phyloP scores from a whole-genome alignment of 1,139 yeast genomes.

The Kodamaea arcana region DNA sequence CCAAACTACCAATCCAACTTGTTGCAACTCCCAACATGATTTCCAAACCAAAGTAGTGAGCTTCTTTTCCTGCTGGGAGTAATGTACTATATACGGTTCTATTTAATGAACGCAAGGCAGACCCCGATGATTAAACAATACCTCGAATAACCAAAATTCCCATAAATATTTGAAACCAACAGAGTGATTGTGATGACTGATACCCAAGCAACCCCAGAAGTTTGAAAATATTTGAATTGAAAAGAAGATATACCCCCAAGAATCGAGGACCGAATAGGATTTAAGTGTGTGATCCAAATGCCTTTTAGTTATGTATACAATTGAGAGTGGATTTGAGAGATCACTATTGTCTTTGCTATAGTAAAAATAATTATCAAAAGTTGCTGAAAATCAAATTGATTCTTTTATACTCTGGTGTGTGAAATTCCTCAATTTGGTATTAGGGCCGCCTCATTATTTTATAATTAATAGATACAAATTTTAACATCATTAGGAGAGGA shows the following conservation, averaged over 20 bases:
- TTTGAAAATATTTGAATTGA: slow-evolving; percentile 29
- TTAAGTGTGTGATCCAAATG: no score
- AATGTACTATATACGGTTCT: slow-evolving; percentile 37
- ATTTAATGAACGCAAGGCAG: slow-evolving; percentile 36
- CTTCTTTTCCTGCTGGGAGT: slow-evolving; percentile 42
- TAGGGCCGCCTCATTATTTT: no score
- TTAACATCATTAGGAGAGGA: no score
- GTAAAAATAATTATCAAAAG: no score
- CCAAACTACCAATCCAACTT: slow-evolving; percentile 42
- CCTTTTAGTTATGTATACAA: no score
- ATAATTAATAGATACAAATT: no score
- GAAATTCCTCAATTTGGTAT: no score
- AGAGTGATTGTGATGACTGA: slow-evolving; percentile 15
- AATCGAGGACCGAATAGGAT: no score
- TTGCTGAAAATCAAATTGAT: no score
- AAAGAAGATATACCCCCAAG: slow-evolving; percentile 35
- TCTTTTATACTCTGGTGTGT: no score
- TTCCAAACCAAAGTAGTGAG: slow-evolving; percentile 44
- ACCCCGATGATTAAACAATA: slow-evolving; percentile 33
- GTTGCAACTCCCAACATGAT: slow-evolving; percentile 41
- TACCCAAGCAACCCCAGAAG: slow-evolving; percentile 44
- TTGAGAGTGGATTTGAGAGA: no score
- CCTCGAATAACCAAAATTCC: slow-evolving; percentile 45
- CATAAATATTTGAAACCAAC: slow-evolving; percentile 41
- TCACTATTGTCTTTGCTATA: no score